A percentile compares a stretch with the other conserved stretches of the same genome.
Conservation (phyloP, 179 eudicot genomes). For the Camellia oleifera region DNA sequence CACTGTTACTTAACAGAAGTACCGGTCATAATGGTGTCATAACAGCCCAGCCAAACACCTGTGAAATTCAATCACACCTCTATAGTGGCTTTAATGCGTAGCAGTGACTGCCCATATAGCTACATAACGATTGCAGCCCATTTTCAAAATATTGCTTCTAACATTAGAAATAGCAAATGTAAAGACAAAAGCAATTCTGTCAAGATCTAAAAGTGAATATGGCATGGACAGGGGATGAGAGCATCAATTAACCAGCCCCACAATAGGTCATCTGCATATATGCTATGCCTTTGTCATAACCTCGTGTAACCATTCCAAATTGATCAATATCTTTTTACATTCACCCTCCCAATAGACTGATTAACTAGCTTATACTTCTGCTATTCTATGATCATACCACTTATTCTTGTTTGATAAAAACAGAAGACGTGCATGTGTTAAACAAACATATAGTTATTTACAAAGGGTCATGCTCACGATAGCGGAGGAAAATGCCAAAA, state of each 20-base stretch:
- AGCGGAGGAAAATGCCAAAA: no score
- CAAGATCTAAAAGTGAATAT: not conserved
- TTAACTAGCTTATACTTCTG: not conserved
- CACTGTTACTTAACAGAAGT: no score
- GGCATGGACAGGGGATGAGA: not conserved
- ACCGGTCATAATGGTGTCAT: no score
- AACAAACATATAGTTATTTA: not conserved
- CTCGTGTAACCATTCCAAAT: slow-evolving; percentile 1
- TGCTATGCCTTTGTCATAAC: not conserved
- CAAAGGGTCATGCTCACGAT: no score
- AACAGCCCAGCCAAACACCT: no score
- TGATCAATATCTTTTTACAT: not conserved
- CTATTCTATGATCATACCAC: not conserved
- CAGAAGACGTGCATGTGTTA: not conserved
- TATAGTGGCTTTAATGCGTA: no score
- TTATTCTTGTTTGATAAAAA: not conserved
- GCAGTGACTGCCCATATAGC: no score
- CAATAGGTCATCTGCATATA: not conserved
- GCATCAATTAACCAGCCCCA: not conserved
- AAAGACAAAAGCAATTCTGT: not conserved
- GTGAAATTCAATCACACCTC: no score
- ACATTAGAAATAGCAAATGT: no score
- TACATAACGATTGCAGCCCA: no score
- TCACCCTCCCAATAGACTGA: not conserved
- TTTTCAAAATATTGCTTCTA: no score